Evolutionary conservation across 2,329 filamentous ascomycete genomes (phyloP), one percentile per base, ranked within the genome.

Genomic region (Cladosporium sphaerospermum): DNA sequence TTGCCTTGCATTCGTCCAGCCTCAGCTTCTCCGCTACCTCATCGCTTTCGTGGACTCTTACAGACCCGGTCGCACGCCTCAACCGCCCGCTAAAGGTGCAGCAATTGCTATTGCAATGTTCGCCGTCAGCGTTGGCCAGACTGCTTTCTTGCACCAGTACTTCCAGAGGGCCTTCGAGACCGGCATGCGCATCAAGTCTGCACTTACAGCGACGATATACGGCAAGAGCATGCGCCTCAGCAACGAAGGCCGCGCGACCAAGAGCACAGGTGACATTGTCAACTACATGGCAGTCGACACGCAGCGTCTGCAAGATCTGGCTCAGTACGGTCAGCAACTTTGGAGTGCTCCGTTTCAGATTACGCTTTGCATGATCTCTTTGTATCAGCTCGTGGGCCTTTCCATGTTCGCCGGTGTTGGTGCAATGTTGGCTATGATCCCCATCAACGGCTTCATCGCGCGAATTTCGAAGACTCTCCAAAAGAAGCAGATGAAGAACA

Each of bases 261-360:
- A 97, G 73, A 88, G 89, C 0, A 99, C 93, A 0, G 93, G 93
- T 54, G 95, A 99, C 65, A 97, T 99, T 65, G 93, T 99, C 68
- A 99, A 99, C 68, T 93, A 96, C 72, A 99, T 99, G 92, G 93
- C 95, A 43, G 92, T 99, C 9, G 93, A 99, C 68, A 92, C 92
- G 11, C 93, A 99, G 71, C 86, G 95, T 59, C 79, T 99, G 14
- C 88, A 96, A 64, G 93, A 99, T 71, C 76, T 99, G 54, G 89
- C 92, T 2, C 95, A 99, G 66, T 99, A 93, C 67, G 90, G 89
- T 14, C 91, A 95, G 67, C 92, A 97, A 69, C 75, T 95, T 9
- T 96, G 93, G 90, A 96, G 91, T 41, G 92, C 95, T 2, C 93
- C 93, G 2, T 95, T 97, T 71, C 95, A 99, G 70, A 99, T 99